Percentiles rank a stretch among this genome's conserved stretches.
phyloP scores from a whole-genome alignment of 2,329 filamentous ascomycete genomes.

The Amylocarpus encephaloides region DNA sequence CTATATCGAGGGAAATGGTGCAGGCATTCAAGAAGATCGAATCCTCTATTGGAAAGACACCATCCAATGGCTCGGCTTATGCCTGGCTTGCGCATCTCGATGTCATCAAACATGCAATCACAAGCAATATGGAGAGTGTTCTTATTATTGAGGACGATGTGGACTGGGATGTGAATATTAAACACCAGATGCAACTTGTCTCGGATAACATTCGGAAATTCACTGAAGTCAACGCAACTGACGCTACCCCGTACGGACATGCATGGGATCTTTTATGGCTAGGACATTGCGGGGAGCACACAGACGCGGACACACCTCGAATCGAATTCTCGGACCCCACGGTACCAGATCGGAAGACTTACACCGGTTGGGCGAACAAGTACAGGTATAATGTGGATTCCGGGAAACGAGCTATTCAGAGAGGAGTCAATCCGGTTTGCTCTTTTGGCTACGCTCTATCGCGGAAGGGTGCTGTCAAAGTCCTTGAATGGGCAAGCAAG shows the following conservation, averaged over 20 bases:
- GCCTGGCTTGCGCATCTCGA: slow-evolving; percentile 5
- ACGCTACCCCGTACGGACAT: slow-evolving; percentile 29
- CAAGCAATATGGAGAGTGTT: slow-evolving; percentile 26
- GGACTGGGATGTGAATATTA: slow-evolving; percentile 38
- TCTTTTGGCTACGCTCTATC: slow-evolving; percentile 2
- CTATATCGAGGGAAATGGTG: neutral
- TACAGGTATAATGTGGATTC: slow-evolving; percentile 3
- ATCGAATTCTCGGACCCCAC: slow-evolving; percentile 19
- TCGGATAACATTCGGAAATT: slow-evolving; percentile 11
- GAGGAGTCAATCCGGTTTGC: slow-evolving; percentile 1
- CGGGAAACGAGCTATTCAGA: neutral
- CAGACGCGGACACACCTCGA: slow-evolving; percentile 14
- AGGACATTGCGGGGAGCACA: slow-evolving; percentile 33
- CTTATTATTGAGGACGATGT: slow-evolving; percentile 40
- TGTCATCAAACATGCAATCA: neutral
- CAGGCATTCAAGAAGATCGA: neutral
- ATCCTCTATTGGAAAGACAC: neutral
- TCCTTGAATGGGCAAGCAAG: neutral
- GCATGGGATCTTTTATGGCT: slow-evolving; percentile 35
- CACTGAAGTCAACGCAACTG: neutral
- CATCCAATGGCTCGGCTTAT: slow-evolving; percentile 3
- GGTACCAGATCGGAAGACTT: slow-evolving; percentile 20
- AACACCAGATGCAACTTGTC: slow-evolving; percentile 19
- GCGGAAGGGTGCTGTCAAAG: neutral
- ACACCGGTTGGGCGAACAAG: slow-evolving; percentile 8